Base-by-base conservation (phyloP, 2,329 filamentous ascomycete species). In the Orbilia blumenaviensis region DNA sequence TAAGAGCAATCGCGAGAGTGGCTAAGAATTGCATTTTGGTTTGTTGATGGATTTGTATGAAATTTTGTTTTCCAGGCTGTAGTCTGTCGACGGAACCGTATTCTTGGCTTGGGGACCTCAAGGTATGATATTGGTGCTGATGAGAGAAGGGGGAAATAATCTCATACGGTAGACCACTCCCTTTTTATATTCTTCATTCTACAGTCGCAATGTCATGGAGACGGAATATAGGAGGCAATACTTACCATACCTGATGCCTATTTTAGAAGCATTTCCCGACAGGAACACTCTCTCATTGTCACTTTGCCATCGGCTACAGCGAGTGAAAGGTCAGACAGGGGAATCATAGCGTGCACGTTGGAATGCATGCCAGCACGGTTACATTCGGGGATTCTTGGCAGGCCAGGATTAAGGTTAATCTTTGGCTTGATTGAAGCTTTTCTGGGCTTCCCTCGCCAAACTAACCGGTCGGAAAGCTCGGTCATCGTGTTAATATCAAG, bases 21-120 rank as follows among this genome's bases (percentile, higher is more conserved):
- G 42, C 25, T 12, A 63, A 29, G 50, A 72, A 44, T 29, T 72
- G 58, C 67, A 72, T 72, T 21, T 72, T 72, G 44, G 18, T 21
- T 23, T 23, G 42, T 44, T 6, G 5, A 44, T 44, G 10, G 16
- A 8, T 4, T 9, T 21, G 16, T n/a, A 7, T 44, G 3, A 9
- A 21, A n/a, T 21, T 6, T 5, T 18, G 9, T 44, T 21, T 38
- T n/a, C n/a, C n/a, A 7, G n/a, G n/a, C 16, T 21, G 16, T 1
- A 48, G 18, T 5, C 27, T 8, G 21, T 48, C 1, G 44, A 18
- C 7, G 21, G 5, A 44, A 21, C 12, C 5, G 16, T 3, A 9
- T 18, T 44, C 4, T 21, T 18, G 36, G 12, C 12, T n/a, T n/a
- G n/a, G n/a, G 12, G n/a, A 7, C 3, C n/a, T 7, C 36, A 7